These are phyloP conservation scores for Aspergillus sp. DNA, from an alignment of 2,329 filamentous ascomycete genomes.

Conservation along the genomic window DNA sequence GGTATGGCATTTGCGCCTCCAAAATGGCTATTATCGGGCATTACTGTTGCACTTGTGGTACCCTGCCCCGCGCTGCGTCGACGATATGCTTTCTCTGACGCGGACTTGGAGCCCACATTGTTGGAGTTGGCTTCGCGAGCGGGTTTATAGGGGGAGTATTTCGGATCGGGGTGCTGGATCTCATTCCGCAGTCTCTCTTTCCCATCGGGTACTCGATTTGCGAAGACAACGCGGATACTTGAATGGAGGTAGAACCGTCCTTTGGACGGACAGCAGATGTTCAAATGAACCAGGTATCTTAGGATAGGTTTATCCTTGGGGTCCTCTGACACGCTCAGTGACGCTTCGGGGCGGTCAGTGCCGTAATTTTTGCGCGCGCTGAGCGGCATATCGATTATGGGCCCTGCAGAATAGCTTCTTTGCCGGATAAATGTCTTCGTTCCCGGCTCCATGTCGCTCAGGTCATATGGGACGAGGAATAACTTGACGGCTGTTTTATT, in stretches of 20 bases:
- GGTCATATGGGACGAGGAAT: conserved; percentile 86
- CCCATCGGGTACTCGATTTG: conserved; percentile 88
- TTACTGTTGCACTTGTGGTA: too few relatives aligned
- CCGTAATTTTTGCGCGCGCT: conserved; percentile 35
- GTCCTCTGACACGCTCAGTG: conserved; percentile 38
- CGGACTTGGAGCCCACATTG: conserved; percentile 43
- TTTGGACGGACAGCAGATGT: conserved; percentile 80
- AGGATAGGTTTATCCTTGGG: conserved; percentile 57
- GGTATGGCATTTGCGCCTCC: too few relatives aligned
- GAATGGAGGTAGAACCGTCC: conserved; percentile 87
- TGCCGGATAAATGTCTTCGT: conserved; percentile 96
- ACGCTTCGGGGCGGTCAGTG: conserved; percentile 48
- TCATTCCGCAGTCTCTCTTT: conserved; percentile 90
- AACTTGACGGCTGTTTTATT: conserved; percentile 97
- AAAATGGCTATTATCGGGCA: too few relatives aligned
- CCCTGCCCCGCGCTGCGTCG: conserved; percentile 48
- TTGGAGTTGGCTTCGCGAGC: conserved; percentile 35
- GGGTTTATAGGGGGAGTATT: conserved; percentile 76
- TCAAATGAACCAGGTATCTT: conserved; percentile 82
- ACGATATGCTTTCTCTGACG: conserved; percentile 53
- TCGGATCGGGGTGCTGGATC: conserved; percentile 77
- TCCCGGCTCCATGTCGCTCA: conserved; percentile 83
- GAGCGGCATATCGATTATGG: conserved; percentile 65
- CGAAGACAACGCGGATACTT: conserved; percentile 87
- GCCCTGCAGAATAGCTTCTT: conserved; percentile 80